A percentile compares a stretch with the other conserved stretches of the same genome.
Evolutionary conservation across 2,329 filamentous ascomycete species (phyloP).

Genomic region (Penicillium crustosum): DNA sequence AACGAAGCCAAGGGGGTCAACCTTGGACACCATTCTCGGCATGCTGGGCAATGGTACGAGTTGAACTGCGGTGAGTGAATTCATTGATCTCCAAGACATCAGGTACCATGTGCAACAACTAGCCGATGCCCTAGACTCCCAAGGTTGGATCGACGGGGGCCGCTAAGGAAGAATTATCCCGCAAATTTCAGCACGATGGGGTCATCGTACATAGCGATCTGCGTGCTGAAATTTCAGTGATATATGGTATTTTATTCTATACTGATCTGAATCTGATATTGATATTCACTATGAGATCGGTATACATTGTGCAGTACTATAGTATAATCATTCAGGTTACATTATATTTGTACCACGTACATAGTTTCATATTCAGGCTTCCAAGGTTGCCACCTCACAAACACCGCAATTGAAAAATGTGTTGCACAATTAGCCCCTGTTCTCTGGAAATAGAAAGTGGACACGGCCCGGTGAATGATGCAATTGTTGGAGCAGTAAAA

Average conservation of each 20-base stretch:
- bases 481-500: conserved; percentile 6
- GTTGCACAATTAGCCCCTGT: background rate
- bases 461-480: conserved; percentile 10
- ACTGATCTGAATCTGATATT: background rate
- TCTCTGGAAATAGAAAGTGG: conserved; percentile 11
- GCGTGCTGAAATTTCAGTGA: conserved; percentile 6
- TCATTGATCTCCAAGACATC: conserved; percentile 8
- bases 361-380: background rate
- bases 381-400: background rate
- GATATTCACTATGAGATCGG: background rate
- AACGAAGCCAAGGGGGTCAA: background rate
- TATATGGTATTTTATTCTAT: background rate
- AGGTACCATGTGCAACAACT: conserved; percentile 18
- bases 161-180: conserved; percentile 20
- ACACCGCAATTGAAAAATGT: background rate
- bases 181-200: conserved; percentile 15
- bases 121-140: conserved; percentile 16
- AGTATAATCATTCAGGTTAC: background rate
- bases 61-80: conserved; percentile 13
- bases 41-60: conserved; percentile 8
- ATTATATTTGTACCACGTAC: background rate
- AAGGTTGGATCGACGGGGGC: conserved; percentile 12
- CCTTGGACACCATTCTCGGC: conserved; percentile 2
- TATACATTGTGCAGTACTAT: background rate
- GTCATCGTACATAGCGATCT: conserved; percentile 23